Evolutionary conservation across 352 stramenopile species (phyloP).

Genomic region (Globisporangium yorkense): DNA sequence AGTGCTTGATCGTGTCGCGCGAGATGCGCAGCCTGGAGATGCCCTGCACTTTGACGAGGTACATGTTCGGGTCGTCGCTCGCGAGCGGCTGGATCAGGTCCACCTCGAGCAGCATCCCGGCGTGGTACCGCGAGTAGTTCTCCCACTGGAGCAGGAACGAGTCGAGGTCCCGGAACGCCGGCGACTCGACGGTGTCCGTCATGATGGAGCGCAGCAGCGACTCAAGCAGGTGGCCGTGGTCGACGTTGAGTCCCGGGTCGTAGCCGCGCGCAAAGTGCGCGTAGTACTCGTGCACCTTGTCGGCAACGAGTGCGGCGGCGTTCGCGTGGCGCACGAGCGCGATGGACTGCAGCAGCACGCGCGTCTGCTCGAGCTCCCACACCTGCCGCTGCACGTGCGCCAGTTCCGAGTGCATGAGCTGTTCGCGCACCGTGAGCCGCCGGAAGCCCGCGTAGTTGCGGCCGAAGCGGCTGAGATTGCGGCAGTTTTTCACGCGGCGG

Average conservation of each 20-base stretch:
- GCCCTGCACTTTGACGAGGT: conserved; percentile 37
- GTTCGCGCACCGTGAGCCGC: conserved; percentile 22
- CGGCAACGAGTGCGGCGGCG: conserved; percentile 24
- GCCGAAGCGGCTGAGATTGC: conserved; percentile 26
- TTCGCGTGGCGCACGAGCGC: conserved; percentile 39
- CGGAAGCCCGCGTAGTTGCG: conserved; percentile 26
- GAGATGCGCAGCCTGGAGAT: conserved; percentile 47
- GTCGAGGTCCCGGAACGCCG: conserved; percentile 41
- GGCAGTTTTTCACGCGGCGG: conserved; percentile 40
- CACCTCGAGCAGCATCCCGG: conserved; percentile 28
- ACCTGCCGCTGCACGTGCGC: conserved; percentile 32
- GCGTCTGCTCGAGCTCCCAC: conserved; percentile 34
- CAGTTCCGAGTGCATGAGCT: conserved; percentile 23
- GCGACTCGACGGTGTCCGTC: conserved; percentile 41
- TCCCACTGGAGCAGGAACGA: conserved; percentile 48
- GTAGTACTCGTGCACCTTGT: conserved; percentile 48
- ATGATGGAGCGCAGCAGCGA: conserved; percentile 39
- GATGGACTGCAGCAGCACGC: conserved; percentile 35
- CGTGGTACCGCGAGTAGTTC: conserved; percentile 62
- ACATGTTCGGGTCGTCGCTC: conserved; percentile 23
- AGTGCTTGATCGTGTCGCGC: conserved; percentile 53
- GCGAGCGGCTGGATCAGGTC: conserved; percentile 31
- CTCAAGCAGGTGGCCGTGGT: conserved; percentile 22
- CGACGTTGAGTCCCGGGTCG: conserved; percentile 19
- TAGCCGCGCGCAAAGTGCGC: conserved; percentile 37